Base-by-base conservation (phyloP, 2,329 filamentous ascomycete species). In the Pseudocercospora macadamiae region DNA sequence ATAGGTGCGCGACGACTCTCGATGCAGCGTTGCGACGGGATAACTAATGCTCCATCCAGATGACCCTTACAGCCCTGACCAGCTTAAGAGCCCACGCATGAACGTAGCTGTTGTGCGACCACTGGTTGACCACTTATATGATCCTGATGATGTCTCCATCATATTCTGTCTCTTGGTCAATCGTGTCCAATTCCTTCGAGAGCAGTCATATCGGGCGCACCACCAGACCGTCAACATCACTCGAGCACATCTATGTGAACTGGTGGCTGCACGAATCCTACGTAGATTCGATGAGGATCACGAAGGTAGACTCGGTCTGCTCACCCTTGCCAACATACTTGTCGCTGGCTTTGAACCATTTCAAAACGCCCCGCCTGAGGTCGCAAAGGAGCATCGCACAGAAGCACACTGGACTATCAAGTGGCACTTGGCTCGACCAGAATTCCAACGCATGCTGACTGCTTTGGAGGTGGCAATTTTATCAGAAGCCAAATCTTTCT, bases 161-260 rank as follows among this genome's bases (percentile, higher is more conserved):
- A 89, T 95, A 9, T 95, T 93, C 73, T 93, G 90, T 71, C 77
- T 96, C 60, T 82, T 96, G 19, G 90, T 95, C 64, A 95, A 96
- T 69, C 84, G 90, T 12, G 85, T 86, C 30, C 89, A 92, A 70
- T 95, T 95, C 68, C 79, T 93, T 21, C 83, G 88, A 55, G 89
- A 95, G 72, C 90, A 95, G 72, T 82, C 86, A 9, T 87, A 89
- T 68, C 83, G 90, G 68, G 84, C 85, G 67, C 90, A 91, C 70
- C 86, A 90, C 61, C 89, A 93, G 72, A 93, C 91, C 61, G 90
- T 95, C 62, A 88, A 91, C 71, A 86, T 86, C 61, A 91, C 90
- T 4, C 83, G 90, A 55, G 90, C 90, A 32, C 86, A 86, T 51
- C 80, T 95, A 6, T 95, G 91, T 73, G 91, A 95, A 75, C 69